Conservation (phyloP, 2,329 filamentous ascomycete species). For the Juglanconis oblonga region DNA sequence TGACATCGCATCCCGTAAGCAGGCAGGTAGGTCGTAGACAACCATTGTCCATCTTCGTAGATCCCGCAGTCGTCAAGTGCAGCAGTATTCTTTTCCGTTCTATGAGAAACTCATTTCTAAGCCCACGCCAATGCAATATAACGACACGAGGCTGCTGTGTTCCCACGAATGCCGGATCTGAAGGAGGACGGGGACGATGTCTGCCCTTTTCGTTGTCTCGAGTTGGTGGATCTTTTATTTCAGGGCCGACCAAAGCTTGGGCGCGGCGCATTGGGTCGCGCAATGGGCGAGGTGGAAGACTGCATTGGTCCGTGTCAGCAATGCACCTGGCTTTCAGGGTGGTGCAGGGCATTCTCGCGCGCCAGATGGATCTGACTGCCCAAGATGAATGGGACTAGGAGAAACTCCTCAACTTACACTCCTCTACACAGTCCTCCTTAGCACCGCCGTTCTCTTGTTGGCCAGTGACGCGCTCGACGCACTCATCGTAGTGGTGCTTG, state of each 20-base stretch:
- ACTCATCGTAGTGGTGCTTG: conserved; percentile 99
- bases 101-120: conserved; percentile 9
- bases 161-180: neutral
- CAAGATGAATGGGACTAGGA: too few species aligned
- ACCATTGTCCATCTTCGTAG: neutral
- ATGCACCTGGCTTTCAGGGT: neutral
- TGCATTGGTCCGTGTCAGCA: conserved; percentile 38
- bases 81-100: conserved; percentile 1
- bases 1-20: neutral
- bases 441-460: conserved; percentile 65
- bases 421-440: conserved; percentile 96
- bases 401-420: conserved; percentile 68
- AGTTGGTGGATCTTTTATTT: conserved; percentile 60
- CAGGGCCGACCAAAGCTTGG: conserved; percentile 90
- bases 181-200: neutral
- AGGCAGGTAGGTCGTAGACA: neutral
- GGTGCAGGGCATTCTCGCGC: neutral
- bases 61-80: neutral
- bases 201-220: neutral
- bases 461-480: conserved; percentile 84
- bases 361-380: too few species aligned
- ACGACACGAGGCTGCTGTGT: conserved; percentile 4
- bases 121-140: conserved; percentile 7
- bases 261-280: conserved; percentile 86
- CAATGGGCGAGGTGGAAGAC: conserved; percentile 99